phyloP scores from a whole-genome alignment of 2,329 filamentous ascomycete genomes.

The Penicillium polonicum region DNA sequence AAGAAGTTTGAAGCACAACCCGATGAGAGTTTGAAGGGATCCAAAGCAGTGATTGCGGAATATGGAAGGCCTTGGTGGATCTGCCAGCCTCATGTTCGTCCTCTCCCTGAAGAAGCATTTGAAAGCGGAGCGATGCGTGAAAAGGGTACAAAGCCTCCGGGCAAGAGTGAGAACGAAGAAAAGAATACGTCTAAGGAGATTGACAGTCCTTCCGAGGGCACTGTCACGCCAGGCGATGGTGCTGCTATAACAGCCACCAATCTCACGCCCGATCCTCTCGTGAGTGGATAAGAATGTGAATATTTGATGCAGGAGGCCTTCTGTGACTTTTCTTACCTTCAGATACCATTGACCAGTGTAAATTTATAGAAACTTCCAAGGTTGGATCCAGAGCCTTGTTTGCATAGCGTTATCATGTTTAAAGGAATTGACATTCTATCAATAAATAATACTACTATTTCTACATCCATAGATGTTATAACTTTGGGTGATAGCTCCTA shows the following conservation, averaged over 20 bases:
- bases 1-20: conserved; percentile 38
- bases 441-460: too few relatives aligned
- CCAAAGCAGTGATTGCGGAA: conserved; percentile 62
- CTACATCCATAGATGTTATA: too few relatives aligned
- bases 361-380: neutral
- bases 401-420: neutral
- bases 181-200: neutral
- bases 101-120: conserved; percentile 81
- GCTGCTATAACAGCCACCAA: conserved; percentile 17
- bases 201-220: conserved; percentile 12
- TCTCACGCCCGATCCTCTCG: conserved; percentile 30
- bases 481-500: too few relatives aligned
- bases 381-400: neutral
- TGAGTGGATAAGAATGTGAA: conserved; percentile 27
- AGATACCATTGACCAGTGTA: neutral
- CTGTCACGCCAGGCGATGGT: conserved; percentile 13
- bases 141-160: conserved; percentile 60
- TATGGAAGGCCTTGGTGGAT: conserved; percentile 88
- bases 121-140: conserved; percentile 73
- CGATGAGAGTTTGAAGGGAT: conserved; percentile 43
- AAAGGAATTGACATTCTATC: neutral
- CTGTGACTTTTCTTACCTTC: neutral
- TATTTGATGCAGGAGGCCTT: neutral
- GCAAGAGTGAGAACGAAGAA: conserved; percentile 17
- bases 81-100: conserved; percentile 81